Evolutionary conservation across 129 eudicot species (phyloP), one percentile per base, ranked within the genome.

Genomic region (Artemisia argyi): DNA sequence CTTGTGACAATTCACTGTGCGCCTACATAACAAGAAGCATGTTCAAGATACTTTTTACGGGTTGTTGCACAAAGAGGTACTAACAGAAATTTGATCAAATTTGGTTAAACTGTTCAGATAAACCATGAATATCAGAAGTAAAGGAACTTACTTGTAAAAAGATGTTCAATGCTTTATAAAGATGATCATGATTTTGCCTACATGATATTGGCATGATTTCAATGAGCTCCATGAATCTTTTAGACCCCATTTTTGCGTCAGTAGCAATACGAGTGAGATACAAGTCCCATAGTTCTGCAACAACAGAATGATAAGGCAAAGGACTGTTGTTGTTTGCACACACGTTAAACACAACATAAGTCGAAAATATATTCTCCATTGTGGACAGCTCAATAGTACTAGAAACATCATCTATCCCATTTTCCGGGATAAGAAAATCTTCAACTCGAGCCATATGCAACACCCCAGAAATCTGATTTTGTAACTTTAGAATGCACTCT

Each of bases 271-370:
- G 80, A 18, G 73, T 69, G 11, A 94, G 83, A 78, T 90, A 94
- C 51, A 65, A 17, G 69, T 94, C 98, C 98, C 98, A 94, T 54
- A 86, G 30, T 64, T 90, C 93, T 39, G 97, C 96, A 46, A 90
- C 97, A 61, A 80, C 59, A 7, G 75, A 83, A 60, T 69, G 74
- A 51, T 76, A 77, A 47, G 79, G 73, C 28, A 81, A 76, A 69
- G 89, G 85, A 62, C 49, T 59, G 17, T 50, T 13, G 52, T 63
- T 54, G 30, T 73, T 79, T 54, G 73, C 58, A 68, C 79, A 87
- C 84, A 75, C 67, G 79, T 78, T 69, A 39, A 58, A 74, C 17
- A 79, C 79, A 12, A 85, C 85, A 73, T 83, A 87, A 42, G 85
- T 82, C 24, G 86, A 82, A 64, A 94, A 85, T 53, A 94, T 84